Evolutionary conservation across 805 yeast species (phyloP).

Genomic region (Yueomyces sp.): DNA sequence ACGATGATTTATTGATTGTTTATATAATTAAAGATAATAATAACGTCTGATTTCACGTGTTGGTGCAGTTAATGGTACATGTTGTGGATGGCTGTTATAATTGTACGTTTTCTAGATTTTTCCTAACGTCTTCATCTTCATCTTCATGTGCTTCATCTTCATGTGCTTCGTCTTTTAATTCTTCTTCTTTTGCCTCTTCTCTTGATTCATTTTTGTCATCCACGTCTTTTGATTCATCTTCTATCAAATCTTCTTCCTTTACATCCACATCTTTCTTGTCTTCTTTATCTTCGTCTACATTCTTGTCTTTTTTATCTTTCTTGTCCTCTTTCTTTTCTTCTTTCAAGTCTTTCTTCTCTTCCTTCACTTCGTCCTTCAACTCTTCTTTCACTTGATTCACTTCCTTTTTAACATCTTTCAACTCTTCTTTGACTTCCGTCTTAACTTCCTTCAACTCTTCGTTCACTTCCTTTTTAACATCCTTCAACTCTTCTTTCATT

Average conservation of each 20-base stretch:
- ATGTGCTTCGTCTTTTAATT: slow-evolving; percentile 3
- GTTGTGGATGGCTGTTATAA: too few species aligned
- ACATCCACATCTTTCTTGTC: slow-evolving; percentile 4
- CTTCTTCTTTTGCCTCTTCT: slow-evolving; percentile 2
- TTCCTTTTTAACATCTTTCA: neutral
- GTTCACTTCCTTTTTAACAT: slow-evolving; percentile 2
- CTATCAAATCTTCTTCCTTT: neutral
- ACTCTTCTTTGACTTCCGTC: neutral
- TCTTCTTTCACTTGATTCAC: neutral
- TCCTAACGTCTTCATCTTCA: slow-evolving; percentile 3
- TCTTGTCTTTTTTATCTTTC: slow-evolving; percentile 4
- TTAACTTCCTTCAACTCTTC: slow-evolving; percentile 3
- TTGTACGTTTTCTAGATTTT: slow-evolving; percentile 2
- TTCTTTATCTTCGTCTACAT: slow-evolving; percentile 4
- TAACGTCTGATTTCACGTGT: too few species aligned
- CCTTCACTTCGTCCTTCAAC: slow-evolving; percentile 3
- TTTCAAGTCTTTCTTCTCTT: slow-evolving; percentile 2
- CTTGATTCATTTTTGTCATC: slow-evolving; percentile 3
- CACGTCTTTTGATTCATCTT: slow-evolving; percentile 3
- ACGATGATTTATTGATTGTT: too few species aligned
- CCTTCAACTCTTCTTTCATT: slow-evolving; percentile 3
- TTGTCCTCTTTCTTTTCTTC: slow-evolving; percentile 2
- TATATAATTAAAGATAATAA: too few species aligned
- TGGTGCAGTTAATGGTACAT: too few species aligned
- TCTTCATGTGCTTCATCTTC: slow-evolving; percentile 5